A percentile compares a stretch with the other conserved stretches of the same genome.
Evolutionary conservation across 805 yeast genomes (phyloP).

Genomic region (Yamadazyma sp.): DNA sequence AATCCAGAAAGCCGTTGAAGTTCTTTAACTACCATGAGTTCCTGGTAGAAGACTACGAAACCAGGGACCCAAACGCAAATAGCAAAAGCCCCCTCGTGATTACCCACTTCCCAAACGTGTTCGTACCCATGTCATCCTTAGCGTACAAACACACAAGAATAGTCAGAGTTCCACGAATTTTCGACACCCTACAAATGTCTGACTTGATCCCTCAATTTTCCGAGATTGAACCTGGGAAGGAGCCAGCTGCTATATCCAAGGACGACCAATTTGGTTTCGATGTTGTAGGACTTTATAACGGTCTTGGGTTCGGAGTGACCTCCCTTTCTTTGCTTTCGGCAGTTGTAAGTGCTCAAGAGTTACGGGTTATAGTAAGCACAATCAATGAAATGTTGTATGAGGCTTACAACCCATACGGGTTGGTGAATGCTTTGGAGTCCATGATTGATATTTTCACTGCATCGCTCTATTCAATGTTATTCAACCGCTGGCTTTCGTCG

Average conservation of each 20-base stretch:
- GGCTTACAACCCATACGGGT: constrained; percentile 40
- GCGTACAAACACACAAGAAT: constrained; percentile 47
- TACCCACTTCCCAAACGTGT: constrained; percentile 67
- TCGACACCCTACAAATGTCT: constrained; percentile 27
- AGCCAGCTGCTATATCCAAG: constrained; percentile 53
- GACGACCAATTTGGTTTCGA: constrained; percentile 22
- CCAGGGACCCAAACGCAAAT: background rate
- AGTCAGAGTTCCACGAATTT: constrained; percentile 63
- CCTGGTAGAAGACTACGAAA: constrained; percentile 33
- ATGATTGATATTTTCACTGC: constrained; percentile 42
- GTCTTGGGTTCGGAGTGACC: constrained; percentile 49
- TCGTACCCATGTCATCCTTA: constrained; percentile 33
- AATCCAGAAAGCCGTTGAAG: constrained; percentile 11
- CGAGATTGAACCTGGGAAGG: constrained; percentile 53
- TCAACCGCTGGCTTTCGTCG: constrained; percentile 14
- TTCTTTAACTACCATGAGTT: constrained; percentile 74
- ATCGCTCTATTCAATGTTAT: constrained; percentile 26
- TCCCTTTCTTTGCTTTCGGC: constrained; percentile 49
- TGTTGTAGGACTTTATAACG: constrained; percentile 39
- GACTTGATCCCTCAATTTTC: constrained; percentile 59
- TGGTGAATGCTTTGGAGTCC: constrained; percentile 32
- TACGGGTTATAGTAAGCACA: constrained; percentile 36
- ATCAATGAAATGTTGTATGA: constrained; percentile 44
- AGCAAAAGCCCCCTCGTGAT: constrained; percentile 38
- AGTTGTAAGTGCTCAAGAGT: constrained; percentile 33